These are phyloP conservation scores for Hirschioporus abietinus DNA, from an alignment of 768 basidiomycete species.

Conservation along the genomic window DNA sequence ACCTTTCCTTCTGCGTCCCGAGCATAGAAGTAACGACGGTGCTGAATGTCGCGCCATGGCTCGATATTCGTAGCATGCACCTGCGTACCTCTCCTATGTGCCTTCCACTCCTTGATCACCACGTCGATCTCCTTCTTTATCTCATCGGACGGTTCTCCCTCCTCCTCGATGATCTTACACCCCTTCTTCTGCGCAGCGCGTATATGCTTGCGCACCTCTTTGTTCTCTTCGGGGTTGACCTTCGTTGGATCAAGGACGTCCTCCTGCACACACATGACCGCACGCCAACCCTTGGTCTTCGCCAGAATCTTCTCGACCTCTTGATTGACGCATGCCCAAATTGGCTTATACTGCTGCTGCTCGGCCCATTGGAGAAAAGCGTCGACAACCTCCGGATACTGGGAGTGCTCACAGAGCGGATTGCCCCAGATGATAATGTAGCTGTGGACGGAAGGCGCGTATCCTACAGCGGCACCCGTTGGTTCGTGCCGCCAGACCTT, in stretches of 20 bases:
- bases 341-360: slow-evolving; percentile 40
- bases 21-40: slow-evolving; percentile 55
- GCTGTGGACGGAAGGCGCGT: slow-evolving; percentile 40
- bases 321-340: slow-evolving; percentile 57
- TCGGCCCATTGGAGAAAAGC: slow-evolving; percentile 41
- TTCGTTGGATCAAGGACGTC: slow-evolving; percentile 43
- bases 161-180: slow-evolving; percentile 43
- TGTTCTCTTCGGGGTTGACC: slow-evolving; percentile 34
- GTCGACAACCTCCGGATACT: slow-evolving; percentile 37
- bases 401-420: slow-evolving; percentile 40
- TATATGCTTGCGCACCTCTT: slow-evolving; percentile 59
- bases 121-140: slow-evolving; percentile 43
- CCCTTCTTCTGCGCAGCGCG: slow-evolving; percentile 50
- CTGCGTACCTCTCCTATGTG: slow-evolving; percentile 48
- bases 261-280: slow-evolving; percentile 59
- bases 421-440: slow-evolving; percentile 63
- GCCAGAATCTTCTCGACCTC: slow-evolving; percentile 47
- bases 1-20: slow-evolving; percentile 33
- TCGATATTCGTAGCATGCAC: slow-evolving; percentile 42
- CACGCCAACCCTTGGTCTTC: slow-evolving; percentile 47
- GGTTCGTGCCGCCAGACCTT: slow-evolving; percentile 43
- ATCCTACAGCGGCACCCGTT: slow-evolving; percentile 59
- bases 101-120: slow-evolving; percentile 54
- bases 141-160: slow-evolving; percentile 34
- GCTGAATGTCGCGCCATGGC: slow-evolving; percentile 51